Evolutionary conservation across 2,329 filamentous ascomycete genomes (phyloP).

Genomic region (Aspergillus sp.): DNA sequence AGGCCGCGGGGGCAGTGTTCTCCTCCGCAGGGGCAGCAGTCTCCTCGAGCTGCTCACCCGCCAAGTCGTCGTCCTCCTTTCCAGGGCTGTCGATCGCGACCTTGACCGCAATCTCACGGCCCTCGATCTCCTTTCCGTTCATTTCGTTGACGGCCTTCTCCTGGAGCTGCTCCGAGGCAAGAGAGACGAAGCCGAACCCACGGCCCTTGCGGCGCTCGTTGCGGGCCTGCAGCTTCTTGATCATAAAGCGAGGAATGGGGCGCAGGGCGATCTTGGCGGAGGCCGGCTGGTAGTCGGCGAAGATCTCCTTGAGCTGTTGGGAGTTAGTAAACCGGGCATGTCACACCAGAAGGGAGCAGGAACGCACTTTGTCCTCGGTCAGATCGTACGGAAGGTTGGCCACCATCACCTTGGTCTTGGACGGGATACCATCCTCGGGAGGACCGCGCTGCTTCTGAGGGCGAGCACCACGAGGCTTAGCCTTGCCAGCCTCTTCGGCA

Average conservation of each 20-base stretch:
- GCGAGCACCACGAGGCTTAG: slow-evolving; percentile 39
- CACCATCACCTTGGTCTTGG: slow-evolving; percentile 99
- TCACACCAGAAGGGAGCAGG: not conserved
- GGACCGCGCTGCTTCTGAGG: slow-evolving; percentile 78
- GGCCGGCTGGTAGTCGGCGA: slow-evolving; percentile 79
- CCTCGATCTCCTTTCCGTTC: slow-evolving; percentile 99
- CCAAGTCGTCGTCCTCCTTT: slow-evolving; percentile 77
- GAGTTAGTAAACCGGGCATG: slow-evolving; percentile 17
- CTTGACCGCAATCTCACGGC: slow-evolving; percentile 98
- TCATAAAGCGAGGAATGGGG: slow-evolving; percentile 98
- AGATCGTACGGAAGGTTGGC: slow-evolving; percentile 98
- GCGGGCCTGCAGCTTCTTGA: slow-evolving; percentile 98
- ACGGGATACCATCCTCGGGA: slow-evolving; percentile 91
- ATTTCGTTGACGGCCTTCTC: slow-evolving; percentile 95
- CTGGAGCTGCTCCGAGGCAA: slow-evolving; percentile 90
- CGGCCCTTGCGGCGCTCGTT: slow-evolving; percentile 98
- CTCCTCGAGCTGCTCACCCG: slow-evolving; percentile 37
- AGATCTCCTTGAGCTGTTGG: slow-evolving; percentile 87
- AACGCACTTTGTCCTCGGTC: slow-evolving; percentile 82
- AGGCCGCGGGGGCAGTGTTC: slow-evolving; percentile 30
- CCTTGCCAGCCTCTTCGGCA: slow-evolving; percentile 31
- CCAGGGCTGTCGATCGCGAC: slow-evolving; percentile 98
- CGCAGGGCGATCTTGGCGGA: slow-evolving; percentile 98
- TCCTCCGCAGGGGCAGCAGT: slow-evolving; percentile 30
- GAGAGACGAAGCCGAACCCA: slow-evolving; percentile 96